These are phyloP conservation scores for cucumber (Cucumis sativus) DNA, from an alignment of 306 rosid species.

Conservation along the genomic window Cucumber_9930_V3 NC_026660.2:23559501-23560000, in stretches of 20 bases:
- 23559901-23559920: not conserved
- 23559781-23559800: not conserved
- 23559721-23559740: not conserved
- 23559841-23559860: not conserved
- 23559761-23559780: not conserved
- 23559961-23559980: slow-evolving; percentile 6
- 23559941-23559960: slow-evolving; percentile 7
- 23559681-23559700: not conserved
- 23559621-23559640: slow-evolving; percentile 96
- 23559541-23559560: slow-evolving; percentile 88
- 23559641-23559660: slow-evolving; percentile 19
- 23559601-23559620: slow-evolving; percentile 99
- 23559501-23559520: slow-evolving; percentile 85
- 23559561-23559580: slow-evolving; percentile 98
- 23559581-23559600: slow-evolving; percentile 97
- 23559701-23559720: not conserved
- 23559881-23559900: not conserved
- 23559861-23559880: not conserved
- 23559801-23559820: not conserved
- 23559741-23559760: not conserved
- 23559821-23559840: not conserved
- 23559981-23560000: slow-evolving; percentile 88
- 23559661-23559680: not conserved
- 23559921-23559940: not conserved
- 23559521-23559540: slow-evolving; percentile 98